Evolutionary conservation across 192 early-diverging fungal species (phyloP), one percentile per base, ranked within the genome.

Genomic region (Coemansia sp.): DNA sequence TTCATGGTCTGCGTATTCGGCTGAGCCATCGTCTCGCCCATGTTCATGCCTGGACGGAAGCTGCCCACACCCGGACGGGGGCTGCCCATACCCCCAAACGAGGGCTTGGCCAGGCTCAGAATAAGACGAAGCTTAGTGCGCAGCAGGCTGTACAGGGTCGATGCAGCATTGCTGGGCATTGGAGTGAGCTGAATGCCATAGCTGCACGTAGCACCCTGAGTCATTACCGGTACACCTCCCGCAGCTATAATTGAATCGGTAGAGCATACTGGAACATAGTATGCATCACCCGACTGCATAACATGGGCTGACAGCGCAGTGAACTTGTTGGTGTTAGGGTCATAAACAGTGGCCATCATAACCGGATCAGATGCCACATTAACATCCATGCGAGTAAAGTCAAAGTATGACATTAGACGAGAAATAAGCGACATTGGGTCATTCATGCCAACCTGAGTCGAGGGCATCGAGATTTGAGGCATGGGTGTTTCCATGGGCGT

Each of bases 121-220:
- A 59, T 29, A 14, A 51, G 27, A 43, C 58, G 54, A 37, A 45
- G n/a, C 37, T 35, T 19, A 24, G 57, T 66, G 35, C 65, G 65
- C 43, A 59, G 17, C 6, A 43, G 37, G 2, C 49, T n/a, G 35
- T 48, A 17, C 56, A 53, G 1, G 38, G 53, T 38, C 8, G 17
- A 14, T 7, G 62, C 62, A 7, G 62, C 57, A 47, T 70, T 70
- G 7, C 50, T 23, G 2, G 68, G 68, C 38, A 70, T 55, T 2
- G 68, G 68, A 19, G 57, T 59, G 15, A 70, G 62, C 38, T 53
- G 62, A 14, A 70, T 55, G 12, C 68, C 68, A 15, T 70, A 70
- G n/a, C 45, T 43, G 29, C 68, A 70, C 24, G 37, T 41, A 25
- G 55, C 64, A 3, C 39, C 35, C 0, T 27, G 29, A 24, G 57